Evolutionary conservation across 257 asterid species (phyloP), one percentile per base, ranked within the genome.

Genomic region (Lithospermum erythrorhizon): DNA sequence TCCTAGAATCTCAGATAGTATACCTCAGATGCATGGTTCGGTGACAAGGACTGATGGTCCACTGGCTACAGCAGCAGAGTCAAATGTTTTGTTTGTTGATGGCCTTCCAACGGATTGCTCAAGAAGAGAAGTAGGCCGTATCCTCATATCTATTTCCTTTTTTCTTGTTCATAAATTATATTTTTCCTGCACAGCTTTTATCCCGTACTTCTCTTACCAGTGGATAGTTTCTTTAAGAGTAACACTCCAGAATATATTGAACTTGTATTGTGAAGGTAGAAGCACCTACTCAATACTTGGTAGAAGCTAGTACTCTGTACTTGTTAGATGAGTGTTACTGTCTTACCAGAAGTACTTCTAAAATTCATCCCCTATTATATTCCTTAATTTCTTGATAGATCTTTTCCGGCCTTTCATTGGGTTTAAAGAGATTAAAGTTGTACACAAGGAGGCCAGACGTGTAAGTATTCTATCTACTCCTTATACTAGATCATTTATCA

Each of bases 51-150:
- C 65, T 55, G 75, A 72, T 59, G 76, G 72, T 17, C 77, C 60
- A 65, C 76, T 82, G 29, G 75, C 19, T 71, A 55, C 79, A 52
- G 75, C 32, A 16, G 74, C 62, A 51, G 87, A 79, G 29, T 83
- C 95, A 9, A 83, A 83, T 70, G 58, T 86, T 73, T 78, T 83
- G 60, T 83, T 86, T 58, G 84, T 86, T 61, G 89, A 86, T 57
- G 89, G 87, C 65, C 93, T 86, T 75, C 95, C 95, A 48, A 83
- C 83, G 37, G 93, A 83, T 68, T 78, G 84, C 73, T 65, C 89
- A 61, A 86, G 95, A 73, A 81, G 95, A 75, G 89, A 86, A 83
- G 69, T 86, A 53, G 93, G 95, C 15, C 89, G 95, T 86, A 86
- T 86, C 93, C 89, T 76, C 76, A 52, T 63, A 30, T 6, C 32